A percentile compares a stretch with the other conserved stretches of the same genome.
These are phyloP conservation scores for Pyrenochaeta sp. DNA, from an alignment of 2,329 filamentous ascomycete genomes.

Conservation along the genomic window DNA sequence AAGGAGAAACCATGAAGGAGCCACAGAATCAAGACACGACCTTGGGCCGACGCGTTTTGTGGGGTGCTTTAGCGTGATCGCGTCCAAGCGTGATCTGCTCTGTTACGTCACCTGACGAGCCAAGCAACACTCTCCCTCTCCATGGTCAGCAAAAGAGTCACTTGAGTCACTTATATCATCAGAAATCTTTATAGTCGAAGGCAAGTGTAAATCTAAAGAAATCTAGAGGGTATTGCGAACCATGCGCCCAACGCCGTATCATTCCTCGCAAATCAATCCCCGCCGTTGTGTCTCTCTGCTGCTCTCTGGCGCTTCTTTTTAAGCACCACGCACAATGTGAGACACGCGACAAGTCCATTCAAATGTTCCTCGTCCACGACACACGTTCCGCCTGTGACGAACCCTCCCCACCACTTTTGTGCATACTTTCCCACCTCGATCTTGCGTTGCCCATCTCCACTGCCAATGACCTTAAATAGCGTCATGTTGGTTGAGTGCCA, in stretches of 20 bases:
- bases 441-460: conserved; percentile 18
- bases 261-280: not conserved
- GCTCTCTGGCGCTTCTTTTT: conserved; percentile 39
- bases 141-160: no score
- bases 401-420: conserved; percentile 33
- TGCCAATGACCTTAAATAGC: conserved; percentile 25
- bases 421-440: conserved; percentile 31
- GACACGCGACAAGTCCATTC: conserved; percentile 28
- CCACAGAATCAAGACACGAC: no score
- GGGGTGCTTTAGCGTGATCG: conserved; percentile 3
- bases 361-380: conserved; percentile 30
- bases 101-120: no score
- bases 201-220: no score
- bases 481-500: conserved; percentile 32
- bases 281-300: not conserved
- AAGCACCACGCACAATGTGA: conserved; percentile 30
- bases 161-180: no score
- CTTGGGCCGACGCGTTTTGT: no score
- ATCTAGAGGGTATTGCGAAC: not conserved
- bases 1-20: no score
- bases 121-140: no score
- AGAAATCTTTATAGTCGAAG: no score
- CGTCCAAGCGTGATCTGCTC: conserved; percentile 1
- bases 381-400: conserved; percentile 27
- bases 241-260: not conserved